These are phyloP conservation scores for Selenicereus undatus DNA, from an alignment of 148 eudicot genomes.

Conservation along the genomic window DNA sequence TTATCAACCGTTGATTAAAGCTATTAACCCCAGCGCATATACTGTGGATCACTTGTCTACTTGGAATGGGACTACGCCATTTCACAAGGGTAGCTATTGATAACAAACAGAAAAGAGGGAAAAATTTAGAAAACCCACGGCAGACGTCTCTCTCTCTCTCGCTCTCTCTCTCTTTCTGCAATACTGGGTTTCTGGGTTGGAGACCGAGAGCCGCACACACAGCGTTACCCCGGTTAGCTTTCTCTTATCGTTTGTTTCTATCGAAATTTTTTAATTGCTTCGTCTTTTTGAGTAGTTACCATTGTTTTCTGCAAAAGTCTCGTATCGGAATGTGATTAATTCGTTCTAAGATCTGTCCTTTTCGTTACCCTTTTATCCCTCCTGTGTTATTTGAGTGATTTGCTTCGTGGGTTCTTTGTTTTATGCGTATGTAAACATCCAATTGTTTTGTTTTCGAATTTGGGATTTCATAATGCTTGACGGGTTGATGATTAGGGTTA, in stretches of 20 bases:
- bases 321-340: background rate
- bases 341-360: conserved; percentile 11
- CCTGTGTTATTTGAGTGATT: background rate
- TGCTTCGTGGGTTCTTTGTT: background rate
- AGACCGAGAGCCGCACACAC: background rate
- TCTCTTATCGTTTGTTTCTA: background rate
- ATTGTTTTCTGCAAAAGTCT: conserved; percentile 1
- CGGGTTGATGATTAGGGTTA: background rate
- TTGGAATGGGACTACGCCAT: no score
- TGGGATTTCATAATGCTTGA: background rate
- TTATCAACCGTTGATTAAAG: background rate
- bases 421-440: background rate
- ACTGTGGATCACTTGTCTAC: background rate
- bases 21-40: background rate
- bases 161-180: background rate
- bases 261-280: background rate
- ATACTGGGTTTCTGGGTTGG: background rate
- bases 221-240: conserved; percentile 23
- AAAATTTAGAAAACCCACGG: background rate
- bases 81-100: background rate
- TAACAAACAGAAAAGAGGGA: background rate
- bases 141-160: conserved; percentile 4
- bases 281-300: background rate
- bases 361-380: background rate
- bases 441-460: background rate